Conservation (phyloP, 2,329 filamentous ascomycete genomes). For the Sordariomycetes sp. region DNA sequence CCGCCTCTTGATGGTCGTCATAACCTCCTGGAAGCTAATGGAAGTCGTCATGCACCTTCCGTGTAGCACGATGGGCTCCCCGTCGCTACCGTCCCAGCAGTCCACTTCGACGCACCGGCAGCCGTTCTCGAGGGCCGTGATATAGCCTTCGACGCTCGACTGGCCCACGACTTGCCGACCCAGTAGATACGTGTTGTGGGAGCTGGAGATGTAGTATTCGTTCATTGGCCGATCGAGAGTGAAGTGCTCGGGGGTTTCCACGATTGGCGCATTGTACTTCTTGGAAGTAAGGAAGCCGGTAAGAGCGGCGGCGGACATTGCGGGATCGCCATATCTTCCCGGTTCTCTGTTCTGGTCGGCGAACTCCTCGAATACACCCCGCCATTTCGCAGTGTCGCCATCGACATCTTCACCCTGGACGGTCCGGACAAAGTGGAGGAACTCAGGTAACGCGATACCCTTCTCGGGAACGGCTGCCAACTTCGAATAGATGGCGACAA, state of each 20-base stretch:
- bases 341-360: conserved; percentile 18
- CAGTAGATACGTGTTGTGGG: conserved; percentile 93
- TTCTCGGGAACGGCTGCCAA: conserved; percentile 45
- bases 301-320: conserved; percentile 72
- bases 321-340: conserved; percentile 14
- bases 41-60: conserved; percentile 81
- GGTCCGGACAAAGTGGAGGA: conserved; percentile 62
- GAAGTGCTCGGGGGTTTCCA: conserved; percentile 48
- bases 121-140: conserved; percentile 73
- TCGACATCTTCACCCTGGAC: conserved; percentile 70
- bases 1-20: conserved; percentile 88
- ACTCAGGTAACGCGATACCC: conserved; percentile 63
- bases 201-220: conserved; percentile 97
- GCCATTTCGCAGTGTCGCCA: conserved; percentile 48
- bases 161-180: conserved; percentile 82
- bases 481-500: conserved; percentile 60
- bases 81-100: conserved; percentile 90
- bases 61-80: conserved; percentile 81
- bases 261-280: conserved; percentile 58
- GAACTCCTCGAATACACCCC: conserved; percentile 60
- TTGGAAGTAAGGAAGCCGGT: conserved; percentile 66
- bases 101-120: conserved; percentile 96
- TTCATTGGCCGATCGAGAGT: conserved; percentile 76
- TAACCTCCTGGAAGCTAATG: conserved; percentile 83
- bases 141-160: conserved; percentile 93